Conservation (phyloP, 2,329 filamentous ascomycete genomes). For the Paraphaeosphaeria sporulosa region DNA sequence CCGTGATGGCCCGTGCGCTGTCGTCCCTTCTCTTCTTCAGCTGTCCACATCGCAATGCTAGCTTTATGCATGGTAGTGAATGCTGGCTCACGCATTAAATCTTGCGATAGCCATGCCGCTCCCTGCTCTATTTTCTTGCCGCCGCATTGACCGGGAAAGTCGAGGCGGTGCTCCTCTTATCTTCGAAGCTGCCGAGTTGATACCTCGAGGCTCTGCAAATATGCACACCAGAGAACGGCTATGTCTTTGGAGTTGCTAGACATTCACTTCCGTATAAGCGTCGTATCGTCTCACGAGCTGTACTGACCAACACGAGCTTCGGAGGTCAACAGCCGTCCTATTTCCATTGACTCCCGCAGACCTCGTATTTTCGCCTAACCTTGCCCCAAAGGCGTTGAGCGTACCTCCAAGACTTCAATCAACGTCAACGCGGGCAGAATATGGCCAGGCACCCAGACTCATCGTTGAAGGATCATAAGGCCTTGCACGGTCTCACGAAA, state of each 20-base stretch:
- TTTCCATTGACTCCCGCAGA: background rate
- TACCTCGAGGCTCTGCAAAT: background rate
- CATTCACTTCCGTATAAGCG: background rate
- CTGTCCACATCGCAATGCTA: too few species aligned
- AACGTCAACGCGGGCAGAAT: background rate
- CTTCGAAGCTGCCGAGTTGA: background rate
- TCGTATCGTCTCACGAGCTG: background rate
- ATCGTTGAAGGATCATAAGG: too few species aligned
- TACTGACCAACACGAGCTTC: background rate
- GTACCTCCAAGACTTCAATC: background rate
- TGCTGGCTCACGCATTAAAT: background rate
- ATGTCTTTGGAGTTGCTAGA: background rate
- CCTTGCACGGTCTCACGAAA: background rate
- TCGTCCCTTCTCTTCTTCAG: too few species aligned
- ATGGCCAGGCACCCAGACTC: background rate
- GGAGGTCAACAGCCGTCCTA: background rate
- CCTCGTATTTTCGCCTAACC: constrained; percentile 13
- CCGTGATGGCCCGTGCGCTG: too few species aligned
- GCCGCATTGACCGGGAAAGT: background rate
- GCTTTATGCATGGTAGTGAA: background rate
- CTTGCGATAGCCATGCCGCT: background rate
- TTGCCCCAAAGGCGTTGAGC: constrained; percentile 13
- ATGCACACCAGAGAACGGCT: background rate
- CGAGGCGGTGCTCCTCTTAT: background rate
- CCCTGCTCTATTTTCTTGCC: background rate